Conservation (phyloP, 2,329 filamentous ascomycete species). For the Sphaerostilbella broomeana region DNA sequence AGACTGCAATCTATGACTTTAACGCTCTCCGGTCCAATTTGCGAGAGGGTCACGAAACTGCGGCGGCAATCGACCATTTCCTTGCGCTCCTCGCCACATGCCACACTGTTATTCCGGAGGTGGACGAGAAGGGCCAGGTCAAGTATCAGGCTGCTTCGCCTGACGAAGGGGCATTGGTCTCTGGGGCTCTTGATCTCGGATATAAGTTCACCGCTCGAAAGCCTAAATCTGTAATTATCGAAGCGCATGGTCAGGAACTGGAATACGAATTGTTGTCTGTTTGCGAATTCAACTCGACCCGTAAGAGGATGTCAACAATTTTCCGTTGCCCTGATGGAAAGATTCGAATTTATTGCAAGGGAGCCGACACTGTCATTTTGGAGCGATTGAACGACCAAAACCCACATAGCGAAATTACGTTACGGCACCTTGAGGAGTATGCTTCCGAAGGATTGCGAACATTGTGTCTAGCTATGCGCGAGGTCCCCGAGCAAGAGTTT, state of each 20-base stretch:
- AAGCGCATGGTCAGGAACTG: conserved; percentile 61
- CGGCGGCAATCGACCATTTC: conserved; percentile 66
- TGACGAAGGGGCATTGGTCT: conserved; percentile 92
- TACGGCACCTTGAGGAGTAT: conserved; percentile 96
- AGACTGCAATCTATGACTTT: conserved; percentile 79
- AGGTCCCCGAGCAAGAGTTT: conserved; percentile 84
- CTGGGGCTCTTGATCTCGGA: conserved; percentile 77
- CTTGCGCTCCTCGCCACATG: conserved; percentile 80
- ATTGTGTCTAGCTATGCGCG: conserved; percentile 88
- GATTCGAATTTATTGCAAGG: conserved; percentile 90
- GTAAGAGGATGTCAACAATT: conserved; percentile 97
- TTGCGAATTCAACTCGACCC: conserved; percentile 93
- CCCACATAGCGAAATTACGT: conserved; percentile 78
- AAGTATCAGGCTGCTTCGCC: conserved; percentile 98
- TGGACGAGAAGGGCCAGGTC: conserved; percentile 72
- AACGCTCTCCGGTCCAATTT: conserved; percentile 66
- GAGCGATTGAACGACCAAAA: conserved; percentile 82
- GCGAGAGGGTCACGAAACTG: conserved; percentile 43
- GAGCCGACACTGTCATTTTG: conserved; percentile 93
- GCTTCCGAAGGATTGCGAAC: conserved; percentile 93
- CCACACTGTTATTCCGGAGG: conserved; percentile 95
- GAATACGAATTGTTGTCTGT: conserved; percentile 92
- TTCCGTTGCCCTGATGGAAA: conserved; percentile 95
- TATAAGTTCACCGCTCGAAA: conserved; percentile 90
- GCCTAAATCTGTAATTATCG: conserved; percentile 79